Base-by-base conservation (phyloP, 2,329 filamentous ascomycete species). In the Monosporascus sp. region DNA sequence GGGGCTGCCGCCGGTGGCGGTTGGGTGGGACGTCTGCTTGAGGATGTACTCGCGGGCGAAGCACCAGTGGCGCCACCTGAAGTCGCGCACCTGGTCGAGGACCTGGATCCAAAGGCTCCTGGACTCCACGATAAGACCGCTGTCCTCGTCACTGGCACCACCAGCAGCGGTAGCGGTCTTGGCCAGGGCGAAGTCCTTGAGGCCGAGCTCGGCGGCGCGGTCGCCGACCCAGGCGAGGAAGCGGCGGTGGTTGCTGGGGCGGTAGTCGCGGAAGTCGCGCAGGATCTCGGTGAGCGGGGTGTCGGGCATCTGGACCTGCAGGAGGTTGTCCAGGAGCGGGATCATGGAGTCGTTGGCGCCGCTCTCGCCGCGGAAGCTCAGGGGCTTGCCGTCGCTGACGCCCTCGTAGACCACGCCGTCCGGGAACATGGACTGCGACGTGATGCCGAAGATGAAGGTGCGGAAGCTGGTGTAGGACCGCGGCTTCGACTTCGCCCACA, bases 401-500 rank as follows among this genome's bases (percentile, higher is more conserved):
- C 90, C 91, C 68, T 95, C 88, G 69, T 97, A 97, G 47, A 96
- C 73, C 7, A 97, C 93, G 8, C 93, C 93, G 58, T 92, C 77
- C 8, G 92, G 92, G 71, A 97, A 97, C 91, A 97, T 96, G 64
- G 84, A 87, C 72, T 97, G 92, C 47, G 83, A 88, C 1, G 90
- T 95, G 71, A 97, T 96, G 62, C 93, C 93, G 66, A 96, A 96
- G 74, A 97, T 97, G 76, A 97, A 97, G 11, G 93, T 96, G 41
- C 92, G 88, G 82, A 96, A 97, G 61, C 83, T 87, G 54, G 88
- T 90, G 74, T 97, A 97, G 60, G 90, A 83, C 18, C 81, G 79
- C 2, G 92, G 92, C 62, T 89, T 88, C 52, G 89, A 94, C 70
- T 91, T 89, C 55, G 80, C 80, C 93, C 92, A 97, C 93, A 97